Evolutionary conservation across 2,329 filamentous ascomycete genomes (phyloP), one percentile per base, ranked within the genome.

Genomic region (Calonectria multiphialidica): DNA sequence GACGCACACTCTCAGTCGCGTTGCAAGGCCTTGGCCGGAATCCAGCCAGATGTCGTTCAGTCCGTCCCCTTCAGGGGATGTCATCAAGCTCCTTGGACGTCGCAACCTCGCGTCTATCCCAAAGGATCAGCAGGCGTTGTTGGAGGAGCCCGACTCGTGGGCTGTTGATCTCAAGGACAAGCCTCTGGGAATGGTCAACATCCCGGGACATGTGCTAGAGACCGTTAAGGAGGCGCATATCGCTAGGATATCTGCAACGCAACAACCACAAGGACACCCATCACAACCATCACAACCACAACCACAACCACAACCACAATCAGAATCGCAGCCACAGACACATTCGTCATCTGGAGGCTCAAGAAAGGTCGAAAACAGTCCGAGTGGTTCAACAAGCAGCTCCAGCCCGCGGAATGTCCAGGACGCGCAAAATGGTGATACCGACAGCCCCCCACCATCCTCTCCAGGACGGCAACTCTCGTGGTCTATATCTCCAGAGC

Each of bases 111-210:
- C 81, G 21, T 80, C 68, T 28, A 80, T 88, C 8, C 83, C 85
- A 0, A 80, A 78, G 18, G 82, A 86, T 47, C 87, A 88, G 73
- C 79, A 79, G 30, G 65, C 66, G 5, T 76, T 88, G 2, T 77
- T 88, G 1, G 80, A 83, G 2, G 68, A 75, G 0, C 62, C 78
- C 4, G 78, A 82, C 64, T 81, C 86, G 2, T 88, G 86, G 86
- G 80, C 80, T 4, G 74, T 80, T 4, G 74, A 79, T 44, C 61
- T 79, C 7, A 79, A 75, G 50, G 75, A 75, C 16, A 72, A 70
- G 10, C 73, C 75, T 21, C 77, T 80, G 12, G 80, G 78, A 2
- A 37, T 77, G 3, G 73, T 75, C 49, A 83, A 84, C 55, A 74
- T 87, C 13, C 86, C 86, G 1, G 68, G 72, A 3, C 77, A 82